Evolutionary conservation across 768 basidiomycete species (phyloP).

Genomic region (Mrakia blollopis): DNA sequence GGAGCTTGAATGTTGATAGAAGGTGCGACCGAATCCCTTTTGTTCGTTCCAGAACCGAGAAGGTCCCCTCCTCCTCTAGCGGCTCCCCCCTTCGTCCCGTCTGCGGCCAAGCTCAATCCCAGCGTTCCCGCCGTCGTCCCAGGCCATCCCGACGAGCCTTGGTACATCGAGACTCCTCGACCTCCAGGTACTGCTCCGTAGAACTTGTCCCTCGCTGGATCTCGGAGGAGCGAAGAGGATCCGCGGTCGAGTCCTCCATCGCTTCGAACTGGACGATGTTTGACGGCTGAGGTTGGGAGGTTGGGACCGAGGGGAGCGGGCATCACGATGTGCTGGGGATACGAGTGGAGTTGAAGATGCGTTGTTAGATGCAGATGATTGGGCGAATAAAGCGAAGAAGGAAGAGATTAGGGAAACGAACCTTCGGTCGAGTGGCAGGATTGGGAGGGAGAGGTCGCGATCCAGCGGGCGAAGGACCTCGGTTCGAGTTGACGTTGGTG

Average conservation of each 20-base stretch:
- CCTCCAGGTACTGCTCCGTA: not conserved
- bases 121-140: not conserved
- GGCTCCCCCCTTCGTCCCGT: not conserved
- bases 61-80: not conserved
- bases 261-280: conserved; percentile 3
- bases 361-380: not conserved
- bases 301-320: conserved; percentile 5
- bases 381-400: not conserved
- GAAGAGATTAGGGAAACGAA: not conserved
- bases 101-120: not conserved
- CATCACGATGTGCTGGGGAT: not conserved
- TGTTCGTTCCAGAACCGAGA: not conserved
- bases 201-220: not conserved
- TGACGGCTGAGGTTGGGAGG: not conserved
- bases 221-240: not conserved
- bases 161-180: not conserved
- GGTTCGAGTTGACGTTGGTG: not conserved
- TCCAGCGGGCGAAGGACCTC: not conserved
- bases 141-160: not conserved
- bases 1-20: conserved; percentile 14
- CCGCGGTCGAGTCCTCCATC: not conserved
- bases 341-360: not conserved
- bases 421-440: not conserved
- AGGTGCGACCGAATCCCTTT: not conserved
- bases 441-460: not conserved